These are phyloP conservation scores for Jatropha curcas DNA, from an alignment of 345 rosid genomes.

Conservation along the genomic window DNA sequence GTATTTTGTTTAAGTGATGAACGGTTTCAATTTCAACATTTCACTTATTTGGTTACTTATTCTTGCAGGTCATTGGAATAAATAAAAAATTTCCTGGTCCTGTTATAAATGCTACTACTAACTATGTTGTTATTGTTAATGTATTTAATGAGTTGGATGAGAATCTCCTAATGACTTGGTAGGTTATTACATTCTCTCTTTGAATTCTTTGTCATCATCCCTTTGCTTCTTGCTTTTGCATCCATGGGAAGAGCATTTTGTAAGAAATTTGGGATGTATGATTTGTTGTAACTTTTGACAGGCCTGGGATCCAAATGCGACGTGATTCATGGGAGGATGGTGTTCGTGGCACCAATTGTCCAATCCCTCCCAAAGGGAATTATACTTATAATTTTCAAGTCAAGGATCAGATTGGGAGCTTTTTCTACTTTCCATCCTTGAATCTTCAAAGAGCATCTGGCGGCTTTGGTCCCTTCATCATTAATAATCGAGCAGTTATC, in stretches of 20 bases:
- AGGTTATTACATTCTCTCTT: conserved; percentile 7
- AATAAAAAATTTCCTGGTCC: conserved; percentile 82
- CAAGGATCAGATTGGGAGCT: conserved; percentile 96
- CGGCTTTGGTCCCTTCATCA: conserved; percentile 77
- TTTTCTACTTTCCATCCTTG: conserved; percentile 80
- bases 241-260: neutral
- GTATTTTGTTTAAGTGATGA: neutral
- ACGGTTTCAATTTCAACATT: neutral
- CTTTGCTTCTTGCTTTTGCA: neutral
- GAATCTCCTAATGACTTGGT: conserved; percentile 82
- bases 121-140: conserved; percentile 64
- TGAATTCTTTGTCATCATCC: neutral
- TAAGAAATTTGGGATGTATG: conserved; percentile 11
- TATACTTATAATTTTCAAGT: conserved; percentile 89
- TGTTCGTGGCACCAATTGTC: conserved; percentile 85
- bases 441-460: conserved; percentile 91
- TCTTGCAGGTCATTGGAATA: conserved; percentile 76
- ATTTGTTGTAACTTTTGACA: conserved; percentile 30
- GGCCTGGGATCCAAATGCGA: conserved; percentile 90
- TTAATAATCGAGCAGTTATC: conserved; percentile 61
- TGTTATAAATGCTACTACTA: conserved; percentile 69
- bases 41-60: neutral
- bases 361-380: conserved; percentile 61
- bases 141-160: conserved; percentile 74
- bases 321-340: conserved; percentile 94